These are phyloP conservation scores for Piloderma croceum DNA, from an alignment of 768 basidiomycete species.

Conservation along the genomic window DNA sequence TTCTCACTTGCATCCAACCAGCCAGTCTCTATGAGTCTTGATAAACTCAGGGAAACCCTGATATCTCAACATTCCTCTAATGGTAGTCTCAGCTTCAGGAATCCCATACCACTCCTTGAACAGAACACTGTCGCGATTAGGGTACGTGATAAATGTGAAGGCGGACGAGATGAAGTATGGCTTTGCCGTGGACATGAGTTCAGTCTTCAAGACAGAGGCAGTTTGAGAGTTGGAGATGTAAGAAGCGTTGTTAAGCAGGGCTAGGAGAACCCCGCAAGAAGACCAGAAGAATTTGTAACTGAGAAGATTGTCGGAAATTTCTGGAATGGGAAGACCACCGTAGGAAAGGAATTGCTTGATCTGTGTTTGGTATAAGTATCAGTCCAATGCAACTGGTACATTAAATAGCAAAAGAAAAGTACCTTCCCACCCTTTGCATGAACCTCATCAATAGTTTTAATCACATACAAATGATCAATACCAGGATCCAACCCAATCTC, in stretches of 20 bases:
- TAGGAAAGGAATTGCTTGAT: conserved; percentile 89
- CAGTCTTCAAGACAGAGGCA: conserved; percentile 63
- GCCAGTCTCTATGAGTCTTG: conserved; percentile 79
- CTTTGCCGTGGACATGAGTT: conserved; percentile 86
- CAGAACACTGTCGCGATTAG: conserved; percentile 88
- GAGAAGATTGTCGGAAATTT: conserved; percentile 87
- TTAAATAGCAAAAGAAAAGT: too few species aligned
- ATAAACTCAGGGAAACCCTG: conserved; percentile 97
- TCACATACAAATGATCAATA: conserved; percentile 88
- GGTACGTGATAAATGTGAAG: conserved; percentile 94
- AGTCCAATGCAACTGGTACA: background rate
- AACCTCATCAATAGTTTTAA: conserved; percentile 92
- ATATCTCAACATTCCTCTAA: conserved; percentile 91
- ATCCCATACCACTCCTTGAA: conserved; percentile 92
- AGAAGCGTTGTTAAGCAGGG: conserved; percentile 84
- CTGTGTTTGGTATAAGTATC: conserved; percentile 2
- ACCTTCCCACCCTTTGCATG: conserved; percentile 94
- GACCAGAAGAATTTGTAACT: conserved; percentile 99
- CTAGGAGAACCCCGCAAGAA: conserved; percentile 90
- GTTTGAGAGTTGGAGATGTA: conserved; percentile 65
- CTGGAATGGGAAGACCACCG: conserved; percentile 92
- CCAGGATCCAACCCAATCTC: conserved; percentile 97
- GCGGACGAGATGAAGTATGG: conserved; percentile 95
- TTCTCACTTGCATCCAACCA: conserved; percentile 75
- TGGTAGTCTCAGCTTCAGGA: conserved; percentile 86